Evolutionary conservation across 2,329 filamentous ascomycete genomes (phyloP).

Genomic region (Laburnicola sp.): DNA sequence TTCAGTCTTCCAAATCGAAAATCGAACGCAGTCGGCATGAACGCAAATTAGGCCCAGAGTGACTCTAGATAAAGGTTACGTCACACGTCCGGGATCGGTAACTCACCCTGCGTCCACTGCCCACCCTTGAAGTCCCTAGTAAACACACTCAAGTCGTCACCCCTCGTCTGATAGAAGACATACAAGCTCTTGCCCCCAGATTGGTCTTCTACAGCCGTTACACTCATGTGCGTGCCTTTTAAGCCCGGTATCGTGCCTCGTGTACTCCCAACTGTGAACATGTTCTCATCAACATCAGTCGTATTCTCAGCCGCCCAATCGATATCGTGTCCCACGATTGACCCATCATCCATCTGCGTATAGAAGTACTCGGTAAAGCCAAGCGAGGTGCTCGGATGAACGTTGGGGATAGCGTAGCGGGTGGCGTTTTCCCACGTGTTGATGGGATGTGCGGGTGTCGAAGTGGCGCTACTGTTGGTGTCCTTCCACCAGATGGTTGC

Average conservation of each 20-base stretch:
- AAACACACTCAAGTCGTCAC: slow-evolving; percentile 37
- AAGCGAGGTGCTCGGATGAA: slow-evolving; percentile 46
- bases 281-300: slow-evolving; percentile 27
- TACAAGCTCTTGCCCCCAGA: slow-evolving; percentile 31
- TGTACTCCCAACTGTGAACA: slow-evolving; percentile 39
- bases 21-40: too few species aligned
- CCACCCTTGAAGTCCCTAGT: slow-evolving; percentile 31
- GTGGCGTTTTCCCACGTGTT: slow-evolving; percentile 44
- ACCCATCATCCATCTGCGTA: slow-evolving; percentile 42
- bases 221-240: slow-evolving; percentile 47
- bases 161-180: slow-evolving; percentile 37
- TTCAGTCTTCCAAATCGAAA: too few species aligned
- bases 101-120: slow-evolving; percentile 35
- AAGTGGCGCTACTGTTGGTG: slow-evolving; percentile 39
- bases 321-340: slow-evolving; percentile 48
- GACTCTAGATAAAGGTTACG: too few species aligned
- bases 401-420: slow-evolving; percentile 36
- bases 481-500: slow-evolving; percentile 52
- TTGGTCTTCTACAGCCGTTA: slow-evolving; percentile 38
- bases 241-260: slow-evolving; percentile 36
- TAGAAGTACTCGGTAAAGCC: slow-evolving; percentile 51
- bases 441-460: slow-evolving; percentile 43
- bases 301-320: slow-evolving; percentile 47
- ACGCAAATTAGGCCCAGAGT: too few species aligned
- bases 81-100: slow-evolving; percentile 31